Evolutionary conservation across 805 yeast species (phyloP).

Genomic region (Scheffersomyces coipomensis): DNA sequence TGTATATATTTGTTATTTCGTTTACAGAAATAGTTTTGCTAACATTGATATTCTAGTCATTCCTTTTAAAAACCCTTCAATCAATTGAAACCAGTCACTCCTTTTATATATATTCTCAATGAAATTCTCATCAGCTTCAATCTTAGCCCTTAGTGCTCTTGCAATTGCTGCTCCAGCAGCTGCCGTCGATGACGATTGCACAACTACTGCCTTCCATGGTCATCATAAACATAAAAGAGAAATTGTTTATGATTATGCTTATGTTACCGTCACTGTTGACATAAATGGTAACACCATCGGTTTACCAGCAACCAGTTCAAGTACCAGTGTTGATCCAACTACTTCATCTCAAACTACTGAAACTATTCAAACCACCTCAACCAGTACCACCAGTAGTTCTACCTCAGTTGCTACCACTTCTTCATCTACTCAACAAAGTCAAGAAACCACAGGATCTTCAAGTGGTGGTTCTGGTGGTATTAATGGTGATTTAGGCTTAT

Average conservation of each 20-base stretch:
- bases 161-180: conserved; percentile 27
- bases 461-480: conserved; percentile 6
- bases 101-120: conserved; percentile 1
- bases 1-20: too few species aligned
- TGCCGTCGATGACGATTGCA: conserved; percentile 29
- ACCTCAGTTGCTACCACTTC: conserved; percentile 17
- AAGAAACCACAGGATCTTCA: conserved; percentile 6
- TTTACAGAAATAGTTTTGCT: too few species aligned
- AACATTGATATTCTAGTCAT: too few species aligned
- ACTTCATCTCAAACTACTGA: conserved; percentile 16
- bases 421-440: conserved; percentile 15
- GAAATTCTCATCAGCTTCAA: conserved; percentile 8
- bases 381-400: conserved; percentile 19
- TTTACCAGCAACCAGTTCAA: conserved; percentile 17
- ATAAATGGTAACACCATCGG: conserved; percentile 36
- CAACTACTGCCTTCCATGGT: conserved; percentile 48
- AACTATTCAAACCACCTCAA: conserved; percentile 22
- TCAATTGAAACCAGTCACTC: not conserved
- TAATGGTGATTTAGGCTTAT: conserved; percentile 54
- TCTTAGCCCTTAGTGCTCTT: conserved; percentile 9
- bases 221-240: conserved; percentile 65
- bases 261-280: conserved; percentile 44
- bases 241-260: conserved; percentile 44
- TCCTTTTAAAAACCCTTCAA: too few species aligned
- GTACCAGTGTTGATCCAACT: conserved; percentile 6